Evolutionary conservation across 129 eudicot species (phyloP).

Genomic region (Artemisia tridentata): DNA sequence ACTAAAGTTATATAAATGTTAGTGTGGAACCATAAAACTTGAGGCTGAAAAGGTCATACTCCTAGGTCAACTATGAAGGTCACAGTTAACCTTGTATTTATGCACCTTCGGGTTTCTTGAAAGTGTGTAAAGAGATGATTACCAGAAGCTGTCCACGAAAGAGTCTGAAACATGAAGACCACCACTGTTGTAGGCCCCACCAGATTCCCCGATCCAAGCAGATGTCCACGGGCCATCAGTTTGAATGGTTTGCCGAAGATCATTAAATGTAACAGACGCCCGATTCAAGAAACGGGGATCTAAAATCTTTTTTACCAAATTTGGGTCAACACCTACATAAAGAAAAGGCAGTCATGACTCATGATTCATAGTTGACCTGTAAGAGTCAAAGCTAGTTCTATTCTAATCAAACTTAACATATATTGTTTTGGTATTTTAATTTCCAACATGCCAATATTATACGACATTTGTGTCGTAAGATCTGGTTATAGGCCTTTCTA

Average conservation of each 20-base stretch:
- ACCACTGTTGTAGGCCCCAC: slow-evolving; percentile 94
- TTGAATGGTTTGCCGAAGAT: slow-evolving; percentile 48
- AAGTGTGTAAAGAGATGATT: slow-evolving; percentile 34
- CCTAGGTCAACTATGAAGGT: neutral
- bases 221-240: slow-evolving; percentile 85
- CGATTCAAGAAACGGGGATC: slow-evolving; percentile 63
- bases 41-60: neutral
- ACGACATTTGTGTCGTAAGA: neutral
- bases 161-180: slow-evolving; percentile 73
- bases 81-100: neutral
- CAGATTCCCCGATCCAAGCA: slow-evolving; percentile 98
- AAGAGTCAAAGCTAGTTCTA: slow-evolving; percentile 5
- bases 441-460: neutral
- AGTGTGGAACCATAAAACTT: neutral
- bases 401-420: neutral
- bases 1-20: neutral
- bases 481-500: neutral
- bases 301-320: slow-evolving; percentile 66
- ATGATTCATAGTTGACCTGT: slow-evolving; percentile 6
- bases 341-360: neutral
- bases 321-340: slow-evolving; percentile 67
- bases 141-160: slow-evolving; percentile 91
- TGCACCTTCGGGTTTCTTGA: neutral
- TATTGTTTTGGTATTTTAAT: neutral
- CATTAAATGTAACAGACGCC: slow-evolving; percentile 52